Base-by-base conservation (phyloP, 495 filamentous ascomycete species). In the Hypoxylon crocopeplum region DNA sequence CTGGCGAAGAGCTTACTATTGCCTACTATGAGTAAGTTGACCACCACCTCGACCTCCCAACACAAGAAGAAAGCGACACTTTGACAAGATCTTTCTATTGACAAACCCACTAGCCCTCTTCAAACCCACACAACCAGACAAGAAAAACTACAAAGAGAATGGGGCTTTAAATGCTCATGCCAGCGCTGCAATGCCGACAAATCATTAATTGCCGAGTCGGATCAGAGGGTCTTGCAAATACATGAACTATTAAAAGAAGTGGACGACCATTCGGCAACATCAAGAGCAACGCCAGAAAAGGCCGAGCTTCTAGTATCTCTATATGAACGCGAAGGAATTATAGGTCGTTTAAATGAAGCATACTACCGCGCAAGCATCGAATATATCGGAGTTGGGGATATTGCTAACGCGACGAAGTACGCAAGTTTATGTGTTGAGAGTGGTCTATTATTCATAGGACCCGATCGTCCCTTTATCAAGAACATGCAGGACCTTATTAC, bases 91-190 rank as follows among this genome's bases (percentile, higher is more conserved):
- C 3, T 4, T 15, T 11, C 27, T 40, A 8, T 17, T 60, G 17
- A 55, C 25, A 27, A 49, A 4, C 21, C 29, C 0, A 3, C 7
- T 55, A 70, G 74, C 59, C 71, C 73, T 6, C 24, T 70, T 20
- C 62, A 67, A 65, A 46, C 46, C 12, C 71, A 68, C 8, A 42
- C 51, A 3, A 50, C 29, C 15, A 67, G 75, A 17, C 48, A 68
- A 47, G 45, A 38, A 7, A 60, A 61, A 30, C 42, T 78, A 6
- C 12, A 56, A 10, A 62, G 54, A 3, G 68, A 63, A 42, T 79
- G 75, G 76, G 76, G 74, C 3, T 79, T 79, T 51, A 15, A 66
- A 1, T 79, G 76, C 58, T 39, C 57, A 3, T 79, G 75, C 47
- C 32, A 62, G 19, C 48, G 64, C 5, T 79, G 74, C 60, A 60